Percentiles rank a stretch among this genome's conserved stretches.
phyloP scores from a whole-genome alignment of 148 eudicot species.

The Cornus kousa region DNA sequence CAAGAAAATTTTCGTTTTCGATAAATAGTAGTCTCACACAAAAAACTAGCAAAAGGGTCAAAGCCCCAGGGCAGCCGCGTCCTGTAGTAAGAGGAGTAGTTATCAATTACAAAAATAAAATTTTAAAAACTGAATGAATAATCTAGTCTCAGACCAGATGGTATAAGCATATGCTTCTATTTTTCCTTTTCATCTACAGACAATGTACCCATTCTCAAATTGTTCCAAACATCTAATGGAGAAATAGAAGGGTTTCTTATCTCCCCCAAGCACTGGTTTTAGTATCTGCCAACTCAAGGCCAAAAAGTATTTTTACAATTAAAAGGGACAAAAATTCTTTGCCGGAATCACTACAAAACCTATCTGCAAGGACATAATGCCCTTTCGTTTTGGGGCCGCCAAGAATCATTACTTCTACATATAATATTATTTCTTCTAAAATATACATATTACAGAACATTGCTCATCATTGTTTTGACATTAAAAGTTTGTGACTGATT shows the following conservation, averaged over 20 bases:
- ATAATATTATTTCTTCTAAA: too few relatives aligned
- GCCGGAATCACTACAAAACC: neutral
- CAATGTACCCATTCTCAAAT: neutral
- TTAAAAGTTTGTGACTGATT: too few relatives aligned
- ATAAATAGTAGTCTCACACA: too few relatives aligned
- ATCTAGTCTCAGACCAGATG: neutral
- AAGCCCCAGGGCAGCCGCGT: too few relatives aligned
- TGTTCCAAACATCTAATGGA: neutral
- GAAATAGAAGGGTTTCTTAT: neutral
- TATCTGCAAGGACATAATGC: neutral
- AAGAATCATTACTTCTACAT: neutral
- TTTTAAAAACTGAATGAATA: neutral
- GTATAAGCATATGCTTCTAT: neutral
- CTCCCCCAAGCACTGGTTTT: neutral
- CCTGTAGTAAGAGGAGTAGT: too few relatives aligned
- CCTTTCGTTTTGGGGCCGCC: neutral
- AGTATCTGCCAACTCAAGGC: neutral
- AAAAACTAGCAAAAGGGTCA: too few relatives aligned
- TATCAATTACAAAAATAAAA: too few relatives aligned
- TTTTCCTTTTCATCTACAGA: neutral
- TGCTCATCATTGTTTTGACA: too few relatives aligned
- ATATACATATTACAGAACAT: too few relatives aligned
- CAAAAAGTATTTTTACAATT: neutral
- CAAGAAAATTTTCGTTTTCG: too few relatives aligned
- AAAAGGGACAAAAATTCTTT: neutral